Evolutionary conservation across 176 grass and related monocot genomes (phyloP).

Genomic region (Chrysopogon serrulatus): DNA sequence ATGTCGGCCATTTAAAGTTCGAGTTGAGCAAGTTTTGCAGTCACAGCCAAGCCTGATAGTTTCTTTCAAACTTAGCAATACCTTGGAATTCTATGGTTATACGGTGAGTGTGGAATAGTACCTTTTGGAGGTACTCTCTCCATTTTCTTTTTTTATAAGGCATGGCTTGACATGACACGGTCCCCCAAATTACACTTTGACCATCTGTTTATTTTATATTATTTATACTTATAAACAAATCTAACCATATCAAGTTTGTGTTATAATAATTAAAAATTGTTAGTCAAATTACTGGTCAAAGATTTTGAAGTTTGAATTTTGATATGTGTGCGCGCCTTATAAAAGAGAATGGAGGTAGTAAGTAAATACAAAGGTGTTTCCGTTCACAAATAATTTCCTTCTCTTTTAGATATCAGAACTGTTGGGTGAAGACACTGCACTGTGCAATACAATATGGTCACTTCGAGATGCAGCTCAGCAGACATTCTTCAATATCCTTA

Average conservation of each 20-base stretch:
- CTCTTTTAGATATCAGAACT: slow-evolving; percentile 84
- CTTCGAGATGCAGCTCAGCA: slow-evolving; percentile 77
- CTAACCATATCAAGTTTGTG: too few relatives aligned
- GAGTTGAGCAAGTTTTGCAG: slow-evolving; percentile 98
- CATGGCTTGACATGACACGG: too few relatives aligned
- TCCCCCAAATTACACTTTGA: too few relatives aligned
- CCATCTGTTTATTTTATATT: too few relatives aligned
- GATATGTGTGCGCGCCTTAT: too few relatives aligned
- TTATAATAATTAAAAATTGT: too few relatives aligned
- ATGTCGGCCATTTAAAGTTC: slow-evolving; percentile 94
- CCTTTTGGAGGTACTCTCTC: slow-evolving; percentile 7
- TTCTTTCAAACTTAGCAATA: slow-evolving; percentile 93
- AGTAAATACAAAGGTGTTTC: slow-evolving; percentile 5
- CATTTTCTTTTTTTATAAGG: too few relatives aligned
- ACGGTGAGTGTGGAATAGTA: slow-evolving; percentile 57
- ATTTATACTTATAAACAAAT: too few relatives aligned
- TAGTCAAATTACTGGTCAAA: too few relatives aligned
- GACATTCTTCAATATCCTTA: slow-evolving; percentile 94
- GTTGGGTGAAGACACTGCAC: slow-evolving; percentile 67
- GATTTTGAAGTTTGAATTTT: too few relatives aligned
- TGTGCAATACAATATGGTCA: slow-evolving; percentile 84
- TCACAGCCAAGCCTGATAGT: slow-evolving; percentile 85
- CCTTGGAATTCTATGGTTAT: slow-evolving; percentile 90
- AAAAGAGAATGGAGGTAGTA: too few relatives aligned
- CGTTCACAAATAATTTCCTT: slow-evolving; percentile 19